Evolutionary conservation across 768 basidiomycete genomes (phyloP).

Genomic region (Russula brevipes): DNA sequence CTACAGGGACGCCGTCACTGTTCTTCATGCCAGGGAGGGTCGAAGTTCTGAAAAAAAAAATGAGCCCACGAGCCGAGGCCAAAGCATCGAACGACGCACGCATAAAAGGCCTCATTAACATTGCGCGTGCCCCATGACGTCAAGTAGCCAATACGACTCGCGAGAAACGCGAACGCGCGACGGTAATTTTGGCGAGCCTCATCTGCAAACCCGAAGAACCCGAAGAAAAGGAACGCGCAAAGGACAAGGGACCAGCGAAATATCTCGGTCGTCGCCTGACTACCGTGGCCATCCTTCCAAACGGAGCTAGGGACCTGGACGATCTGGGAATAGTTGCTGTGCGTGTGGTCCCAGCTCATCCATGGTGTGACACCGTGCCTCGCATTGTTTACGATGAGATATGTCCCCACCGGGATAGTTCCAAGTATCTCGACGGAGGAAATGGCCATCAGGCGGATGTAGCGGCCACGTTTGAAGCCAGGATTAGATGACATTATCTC

Average conservation of each 20-base stretch:
- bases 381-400: not conserved
- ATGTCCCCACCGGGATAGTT: not conserved
- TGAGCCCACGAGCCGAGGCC: too few relatives aligned
- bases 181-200: not conserved
- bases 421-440: not conserved
- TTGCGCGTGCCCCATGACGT: not conserved
- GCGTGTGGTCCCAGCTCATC: conserved; percentile 46
- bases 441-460: not conserved
- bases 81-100: not conserved
- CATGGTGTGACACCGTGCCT: conserved; percentile 27
- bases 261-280: not conserved
- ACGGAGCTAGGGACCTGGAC: conserved; percentile 33
- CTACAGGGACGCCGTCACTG: not conserved
- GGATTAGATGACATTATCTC: conserved; percentile 23
- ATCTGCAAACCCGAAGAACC: not conserved
- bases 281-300: conserved; percentile 33
- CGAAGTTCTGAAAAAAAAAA: not conserved
- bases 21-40: not conserved
- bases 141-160: conserved; percentile 28
- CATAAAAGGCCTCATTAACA: not conserved
- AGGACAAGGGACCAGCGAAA: not conserved
- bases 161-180: not conserved
- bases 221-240: not conserved
- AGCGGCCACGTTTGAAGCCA: conserved; percentile 33
- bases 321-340: conserved; percentile 43